Base-by-base conservation (phyloP, 352 stramenopile species). In the Phytophthora tentaculata region DNA sequence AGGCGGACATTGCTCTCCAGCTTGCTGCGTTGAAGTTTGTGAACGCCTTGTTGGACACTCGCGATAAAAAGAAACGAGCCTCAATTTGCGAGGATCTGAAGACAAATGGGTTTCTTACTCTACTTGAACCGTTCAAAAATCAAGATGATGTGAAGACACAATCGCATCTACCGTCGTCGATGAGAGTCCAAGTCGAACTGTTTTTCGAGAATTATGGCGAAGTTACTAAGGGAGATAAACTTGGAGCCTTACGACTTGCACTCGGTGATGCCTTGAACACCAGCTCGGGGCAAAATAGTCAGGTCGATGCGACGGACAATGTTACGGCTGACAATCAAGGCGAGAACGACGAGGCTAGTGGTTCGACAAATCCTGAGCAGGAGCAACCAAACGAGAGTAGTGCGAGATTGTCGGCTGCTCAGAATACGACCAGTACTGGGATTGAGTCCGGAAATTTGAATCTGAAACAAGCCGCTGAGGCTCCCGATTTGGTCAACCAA, bases 81-180 rank as follows among this genome's bases (percentile, higher is more conserved):
- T 64, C 57, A 8, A 77, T 90, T n/a, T 77, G 70, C 7, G 74
- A 87, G 26, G 80, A 88, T 35, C 57, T 92, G 22, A 67, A 65
- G 22, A 19, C 41, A 19, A 69, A 64, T 29, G 69, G 80, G 13
- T 73, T 89, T 5, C 35, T 83, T 2, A 49, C 43, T 4, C n/a
- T 73, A 10, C 52, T 89, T 2, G 71, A 88, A 24, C 56, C 43
- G 14, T 74, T 68, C 17, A 67, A 32, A 62, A 61, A 6, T 32
- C 43, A 20, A 44, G 20, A 67, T 24, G 16, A 50, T 9, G 14
- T 17, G 22, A 41, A 14, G 22, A 29, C 23, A 48, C 20, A 56
- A 1, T 49, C 51, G 23, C 28, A 37, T 14, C 32, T 43, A 14
- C 41, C 32, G 2, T 1, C 12, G 57, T 44, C 29, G 6, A 64